Evolutionary conservation across 2,329 filamentous ascomycete genomes (phyloP).

Genomic region (Lasiodiplodia hormozganensis): DNA sequence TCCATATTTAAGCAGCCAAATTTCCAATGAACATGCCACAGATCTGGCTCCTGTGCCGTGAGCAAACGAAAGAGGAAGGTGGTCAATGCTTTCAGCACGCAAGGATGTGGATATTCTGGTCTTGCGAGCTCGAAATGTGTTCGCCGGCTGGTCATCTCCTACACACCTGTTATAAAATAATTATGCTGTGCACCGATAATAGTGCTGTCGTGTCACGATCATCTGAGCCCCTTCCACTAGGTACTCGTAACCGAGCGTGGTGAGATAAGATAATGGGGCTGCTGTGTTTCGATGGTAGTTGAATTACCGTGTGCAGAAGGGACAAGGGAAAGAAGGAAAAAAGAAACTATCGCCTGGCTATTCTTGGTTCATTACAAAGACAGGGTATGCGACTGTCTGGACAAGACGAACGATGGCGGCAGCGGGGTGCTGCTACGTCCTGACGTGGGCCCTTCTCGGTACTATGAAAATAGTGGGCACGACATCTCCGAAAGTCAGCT

Average conservation of each 20-base stretch:
- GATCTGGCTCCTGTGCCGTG: background rate
- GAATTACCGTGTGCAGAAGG: background rate
- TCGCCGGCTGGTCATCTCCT: background rate
- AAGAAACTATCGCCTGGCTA: background rate
- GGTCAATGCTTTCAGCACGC: background rate
- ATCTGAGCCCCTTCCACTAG: background rate
- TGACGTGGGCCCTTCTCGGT: too few species aligned
- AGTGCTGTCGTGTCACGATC: background rate
- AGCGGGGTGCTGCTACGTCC: too few species aligned
- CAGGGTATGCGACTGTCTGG: background rate
- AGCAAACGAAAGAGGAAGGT: background rate
- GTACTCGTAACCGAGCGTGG: background rate
- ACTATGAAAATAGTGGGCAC: too few species aligned
- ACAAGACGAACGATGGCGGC: background rate
- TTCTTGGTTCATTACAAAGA: background rate
- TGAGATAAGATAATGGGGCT: background rate
- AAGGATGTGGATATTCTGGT: background rate
- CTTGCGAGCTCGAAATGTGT: background rate
- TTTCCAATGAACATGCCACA: background rate
- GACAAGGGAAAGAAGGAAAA: background rate
- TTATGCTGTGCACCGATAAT: background rate
- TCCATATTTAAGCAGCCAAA: background rate
- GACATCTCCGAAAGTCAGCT: too few species aligned
- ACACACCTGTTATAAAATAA: background rate
- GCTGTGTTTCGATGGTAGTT: background rate